These are phyloP conservation scores for Dillenia suffruticosa DNA, from an alignment of 164 flowering plant genomes.

Conservation along the genomic window DNA sequence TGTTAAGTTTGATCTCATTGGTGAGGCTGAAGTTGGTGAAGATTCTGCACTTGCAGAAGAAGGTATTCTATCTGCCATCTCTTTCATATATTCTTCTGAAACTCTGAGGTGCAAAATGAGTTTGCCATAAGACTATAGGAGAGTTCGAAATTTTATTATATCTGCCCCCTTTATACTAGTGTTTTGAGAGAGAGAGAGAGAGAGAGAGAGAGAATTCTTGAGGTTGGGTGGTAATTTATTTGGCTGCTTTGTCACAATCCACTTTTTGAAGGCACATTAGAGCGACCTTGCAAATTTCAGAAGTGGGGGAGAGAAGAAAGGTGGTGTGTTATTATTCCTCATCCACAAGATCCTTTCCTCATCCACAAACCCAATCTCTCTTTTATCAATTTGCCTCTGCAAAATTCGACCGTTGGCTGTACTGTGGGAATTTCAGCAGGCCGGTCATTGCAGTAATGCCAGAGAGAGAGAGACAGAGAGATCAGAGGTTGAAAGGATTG, in stretches of 20 bases:
- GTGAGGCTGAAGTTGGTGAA: constrained; percentile 17
- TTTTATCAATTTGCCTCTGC: constrained; percentile 7
- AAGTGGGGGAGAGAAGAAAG: constrained; percentile 18
- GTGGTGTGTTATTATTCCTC: constrained; percentile 20
- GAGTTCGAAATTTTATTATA: too few relatives aligned
- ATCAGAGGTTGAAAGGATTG: too few relatives aligned
- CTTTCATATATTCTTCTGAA: constrained; percentile 14
- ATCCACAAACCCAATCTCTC: constrained; percentile 10
- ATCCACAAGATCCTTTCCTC: constrained; percentile 14
- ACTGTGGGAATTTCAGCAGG: background rate
- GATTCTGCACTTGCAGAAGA: constrained; percentile 24
- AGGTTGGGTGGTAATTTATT: constrained; percentile 10
- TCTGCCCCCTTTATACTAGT: too few relatives aligned
- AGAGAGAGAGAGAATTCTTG: constrained; percentile 9
- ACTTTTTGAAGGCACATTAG: constrained; percentile 24
- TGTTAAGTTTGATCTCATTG: constrained; percentile 21
- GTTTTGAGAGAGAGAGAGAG: constrained; percentile 9
- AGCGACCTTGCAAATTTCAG: constrained; percentile 10
- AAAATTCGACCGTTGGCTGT: constrained; percentile 15
- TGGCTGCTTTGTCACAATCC: constrained; percentile 42
- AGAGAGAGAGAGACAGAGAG: too few relatives aligned
- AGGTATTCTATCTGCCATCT: constrained; percentile 10
- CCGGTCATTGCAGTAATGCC: too few relatives aligned
- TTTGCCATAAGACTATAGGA: background rate
- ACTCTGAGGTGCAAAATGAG: constrained; percentile 2